Evolutionary conservation across 495 filamentous ascomycete species (phyloP), one percentile per base, ranked within the genome.

Genomic region (Aspergillus indologenus): DNA sequence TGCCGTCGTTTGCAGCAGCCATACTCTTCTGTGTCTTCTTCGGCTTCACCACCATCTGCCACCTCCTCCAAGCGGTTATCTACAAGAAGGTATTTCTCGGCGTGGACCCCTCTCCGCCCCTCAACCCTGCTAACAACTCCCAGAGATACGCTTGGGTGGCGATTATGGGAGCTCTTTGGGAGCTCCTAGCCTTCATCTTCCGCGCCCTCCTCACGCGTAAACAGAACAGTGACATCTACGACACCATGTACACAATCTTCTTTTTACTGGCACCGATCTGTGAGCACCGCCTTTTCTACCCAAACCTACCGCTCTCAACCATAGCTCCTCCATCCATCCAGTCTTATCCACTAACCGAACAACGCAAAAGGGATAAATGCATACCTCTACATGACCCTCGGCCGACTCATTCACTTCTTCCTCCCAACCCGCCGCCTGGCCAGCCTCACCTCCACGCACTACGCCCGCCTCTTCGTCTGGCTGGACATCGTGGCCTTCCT

Each of bases 321-420:
- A n/a, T n/a, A n/a, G n/a, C n/a, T n/a, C n/a, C n/a, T n/a, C n/a
- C n/a, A n/a, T n/a, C n/a, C n/a, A n/a, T n/a, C n/a, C n/a, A n/a
- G n/a, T n/a, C n/a, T n/a, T n/a, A n/a, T n/a, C n/a, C n/a, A n/a
- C n/a, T n/a, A n/a, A n/a, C n/a, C n/a, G n/a, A n/a, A n/a, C n/a
- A n/a, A n/a, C n/a, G n/a, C n/a, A n/a, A n/a, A n/a, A n/a, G n/a
- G n/a, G 80, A 76, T 87, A 59, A 87, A 89, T 42, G 86, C 86
- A 3, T 88, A 83, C 62, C 73, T 79, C n/a, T 90, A 89, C 74
- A 87, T 88, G 85, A 79, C 82, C 17, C 68, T 88, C 49, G 85
- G 82, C 1, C 76, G 87, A 7, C 77, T 89, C 75, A 79, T 88
- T 17, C 75, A 77, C 63, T 83, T 81, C 67, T 87, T 81, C 69